Evolutionary conservation across 164 flowering plant species (phyloP), one percentile per base, ranked within the genome.

Genomic region (Stephania cephalantha): DNA sequence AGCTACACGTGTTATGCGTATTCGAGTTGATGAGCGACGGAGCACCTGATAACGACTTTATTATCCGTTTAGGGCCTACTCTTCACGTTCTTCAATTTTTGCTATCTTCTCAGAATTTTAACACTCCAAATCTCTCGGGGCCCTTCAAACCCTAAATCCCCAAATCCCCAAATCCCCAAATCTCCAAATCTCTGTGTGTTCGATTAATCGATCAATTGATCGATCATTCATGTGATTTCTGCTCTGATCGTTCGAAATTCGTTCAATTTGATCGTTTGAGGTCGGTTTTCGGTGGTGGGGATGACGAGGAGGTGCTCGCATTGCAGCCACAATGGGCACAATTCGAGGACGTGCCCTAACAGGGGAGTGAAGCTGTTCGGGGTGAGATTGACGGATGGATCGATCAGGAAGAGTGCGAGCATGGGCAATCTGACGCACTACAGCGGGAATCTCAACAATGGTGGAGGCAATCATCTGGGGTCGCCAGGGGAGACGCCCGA

Each of bases 241-340:
- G n/a, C 20, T 63, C 69, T 52, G 15, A 7, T 29, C 30, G 29
- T 72, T 15, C 69, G 13, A 12, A 20, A 22, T 65, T 8, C 9
- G 8, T 52, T 2, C 17, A 9, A n/a, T 58, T 58, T 58, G 65
- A 58, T n/a, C 13, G 69, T 3, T 3, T 18, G 4, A 7, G n/a
- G n/a, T 61, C 35, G 30, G 66, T 46, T 58, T 31, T 17, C 13
- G 11, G 42, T 17, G 63, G 42, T n/a, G 72, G 61, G 72, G 50
- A 93, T 93, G 98, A 91, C 98, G 42, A 83, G 97, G 73, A 82
- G 87, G 76, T 93, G 98, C 81, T 93, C 97, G 65, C 97, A 91
- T 84, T 93, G 97, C 84, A 87, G 90, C 78, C 84, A 90, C 83
- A 90, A 91, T 79, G 98, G 98, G 29, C 98, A 93, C 79, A 93